Percentiles rank a stretch among this genome's conserved stretches.
phyloP scores from a whole-genome alignment of 768 basidiomycete genomes.

The Tephrocybe sp. region DNA sequence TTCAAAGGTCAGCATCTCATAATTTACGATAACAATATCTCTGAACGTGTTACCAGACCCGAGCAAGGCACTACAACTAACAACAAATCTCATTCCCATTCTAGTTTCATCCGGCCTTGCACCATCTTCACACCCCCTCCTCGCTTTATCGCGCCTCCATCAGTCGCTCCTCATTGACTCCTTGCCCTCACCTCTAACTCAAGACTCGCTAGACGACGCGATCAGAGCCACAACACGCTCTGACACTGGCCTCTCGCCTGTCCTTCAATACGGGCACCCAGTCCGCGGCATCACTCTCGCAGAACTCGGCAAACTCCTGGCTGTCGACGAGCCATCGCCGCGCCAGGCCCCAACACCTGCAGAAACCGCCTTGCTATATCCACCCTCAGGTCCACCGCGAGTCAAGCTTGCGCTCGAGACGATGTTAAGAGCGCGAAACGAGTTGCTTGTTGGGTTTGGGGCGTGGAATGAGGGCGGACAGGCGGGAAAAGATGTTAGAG shows the following conservation, averaged over 20 bases:
- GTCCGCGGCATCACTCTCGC: constrained; percentile 70
- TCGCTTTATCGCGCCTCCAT: constrained; percentile 70
- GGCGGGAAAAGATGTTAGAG: constrained; percentile 62
- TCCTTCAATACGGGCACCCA: constrained; percentile 71
- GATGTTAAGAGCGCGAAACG: constrained; percentile 56
- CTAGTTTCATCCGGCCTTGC: constrained; percentile 57
- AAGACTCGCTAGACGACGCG: constrained; percentile 58
- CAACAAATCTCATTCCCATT: constrained; percentile 63
- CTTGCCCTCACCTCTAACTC: constrained; percentile 38
- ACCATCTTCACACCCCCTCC: constrained; percentile 72
- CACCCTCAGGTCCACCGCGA: constrained; percentile 64
- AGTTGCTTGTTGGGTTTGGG: constrained; percentile 74
- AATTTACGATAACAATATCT: too few relatives aligned
- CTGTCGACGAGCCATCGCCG: constrained; percentile 69
- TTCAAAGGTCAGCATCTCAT: constrained; percentile 43
- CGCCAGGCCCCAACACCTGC: constrained; percentile 18
- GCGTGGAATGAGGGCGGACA: constrained; percentile 64
- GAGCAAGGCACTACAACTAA: constrained; percentile 53
- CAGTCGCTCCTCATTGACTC: constrained; percentile 61
- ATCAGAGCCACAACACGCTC: constrained; percentile 57
- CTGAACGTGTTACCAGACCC: constrained; percentile 62
- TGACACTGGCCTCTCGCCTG: constrained; percentile 46
- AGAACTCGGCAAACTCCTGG: constrained; percentile 79
- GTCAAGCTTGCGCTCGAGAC: constrained; percentile 65
- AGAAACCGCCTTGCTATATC: constrained; percentile 37